phyloP scores from a whole-genome alignment of 2,329 filamentous ascomycete genomes.

The Pestalotiopsis sp. region DNA sequence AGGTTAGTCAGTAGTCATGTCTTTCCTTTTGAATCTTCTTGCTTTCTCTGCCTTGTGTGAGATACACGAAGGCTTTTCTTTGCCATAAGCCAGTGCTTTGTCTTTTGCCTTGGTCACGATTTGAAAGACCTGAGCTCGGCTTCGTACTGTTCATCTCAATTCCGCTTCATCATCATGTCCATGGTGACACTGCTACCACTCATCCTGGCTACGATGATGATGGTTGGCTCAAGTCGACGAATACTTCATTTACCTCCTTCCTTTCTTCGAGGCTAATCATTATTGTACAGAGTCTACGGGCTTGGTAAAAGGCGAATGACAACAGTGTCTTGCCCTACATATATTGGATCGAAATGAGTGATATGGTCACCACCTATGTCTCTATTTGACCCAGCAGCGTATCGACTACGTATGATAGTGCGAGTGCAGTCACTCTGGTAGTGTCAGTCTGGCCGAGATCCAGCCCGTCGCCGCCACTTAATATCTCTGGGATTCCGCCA shows the following conservation, averaged over 20 bases:
- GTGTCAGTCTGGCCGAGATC: neutral
- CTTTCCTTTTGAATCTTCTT: conserved; percentile 1
- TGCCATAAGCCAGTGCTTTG: neutral
- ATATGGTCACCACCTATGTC: neutral
- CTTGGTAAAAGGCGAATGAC: neutral
- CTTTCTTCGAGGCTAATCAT: neutral
- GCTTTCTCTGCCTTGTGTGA: neutral
- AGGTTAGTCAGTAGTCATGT: neutral
- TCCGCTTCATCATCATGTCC: conserved; percentile 5
- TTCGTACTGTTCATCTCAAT: neutral
- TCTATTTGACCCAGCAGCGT: neutral
- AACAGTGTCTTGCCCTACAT: neutral
- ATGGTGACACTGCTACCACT: neutral
- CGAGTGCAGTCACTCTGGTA: neutral
- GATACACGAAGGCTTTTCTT: neutral
- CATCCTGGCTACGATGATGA: neutral
- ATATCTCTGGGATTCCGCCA: neutral
- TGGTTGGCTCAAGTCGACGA: conserved; percentile 1
- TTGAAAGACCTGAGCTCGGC: neutral
- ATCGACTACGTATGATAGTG: neutral
- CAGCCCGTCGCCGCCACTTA: neutral
- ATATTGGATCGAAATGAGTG: neutral
- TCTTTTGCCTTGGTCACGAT: neutral
- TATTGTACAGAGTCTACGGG: neutral
- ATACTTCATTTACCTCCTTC: neutral